A percentile compares a stretch with the other conserved stretches of the same genome.
These are phyloP conservation scores for Rhododendron griersonianum DNA, from an alignment of 148 eudicot species.

Conservation along the genomic window DNA sequence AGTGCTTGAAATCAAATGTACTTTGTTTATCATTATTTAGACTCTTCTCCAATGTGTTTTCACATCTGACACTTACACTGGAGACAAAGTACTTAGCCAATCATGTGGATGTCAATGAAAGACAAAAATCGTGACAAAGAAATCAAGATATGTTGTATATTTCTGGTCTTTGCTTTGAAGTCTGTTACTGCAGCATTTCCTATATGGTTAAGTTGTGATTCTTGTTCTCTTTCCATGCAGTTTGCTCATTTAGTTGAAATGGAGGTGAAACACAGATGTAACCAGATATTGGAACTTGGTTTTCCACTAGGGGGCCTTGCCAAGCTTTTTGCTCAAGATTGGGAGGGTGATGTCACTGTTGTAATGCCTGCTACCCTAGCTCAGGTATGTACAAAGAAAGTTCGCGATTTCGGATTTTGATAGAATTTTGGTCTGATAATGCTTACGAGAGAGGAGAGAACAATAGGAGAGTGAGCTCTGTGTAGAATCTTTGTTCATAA, in stretches of 20 bases:
- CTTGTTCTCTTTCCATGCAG: constrained; percentile 31
- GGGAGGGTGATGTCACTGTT: constrained; percentile 98
- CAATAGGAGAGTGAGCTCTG: neutral
- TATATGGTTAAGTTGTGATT: neutral
- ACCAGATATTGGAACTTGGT: constrained; percentile 90
- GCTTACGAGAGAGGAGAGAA: neutral
- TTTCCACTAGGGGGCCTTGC: constrained; percentile 86
- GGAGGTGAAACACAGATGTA: constrained; percentile 97
- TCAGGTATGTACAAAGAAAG: constrained; percentile 51
- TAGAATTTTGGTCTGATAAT: neutral
- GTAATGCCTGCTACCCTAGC: constrained; percentile 98
- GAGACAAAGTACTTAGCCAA: neutral
- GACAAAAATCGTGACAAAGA: neutral
- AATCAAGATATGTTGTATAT: neutral
- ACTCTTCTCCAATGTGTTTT: neutral
- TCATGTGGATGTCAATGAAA: neutral
- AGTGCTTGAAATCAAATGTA: neutral
- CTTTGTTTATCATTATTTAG: neutral
- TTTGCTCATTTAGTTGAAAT: constrained; percentile 90
- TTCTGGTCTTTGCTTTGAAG: neutral
- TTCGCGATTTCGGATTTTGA: neutral
- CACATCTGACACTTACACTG: neutral
- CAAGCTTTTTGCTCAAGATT: constrained; percentile 94
- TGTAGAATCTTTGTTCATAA: neutral
- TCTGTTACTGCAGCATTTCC: neutral